These are phyloP conservation scores for Leishmania guyanensis DNA, from an alignment of 208 protist genomes.

Conservation along the genomic window DNA sequence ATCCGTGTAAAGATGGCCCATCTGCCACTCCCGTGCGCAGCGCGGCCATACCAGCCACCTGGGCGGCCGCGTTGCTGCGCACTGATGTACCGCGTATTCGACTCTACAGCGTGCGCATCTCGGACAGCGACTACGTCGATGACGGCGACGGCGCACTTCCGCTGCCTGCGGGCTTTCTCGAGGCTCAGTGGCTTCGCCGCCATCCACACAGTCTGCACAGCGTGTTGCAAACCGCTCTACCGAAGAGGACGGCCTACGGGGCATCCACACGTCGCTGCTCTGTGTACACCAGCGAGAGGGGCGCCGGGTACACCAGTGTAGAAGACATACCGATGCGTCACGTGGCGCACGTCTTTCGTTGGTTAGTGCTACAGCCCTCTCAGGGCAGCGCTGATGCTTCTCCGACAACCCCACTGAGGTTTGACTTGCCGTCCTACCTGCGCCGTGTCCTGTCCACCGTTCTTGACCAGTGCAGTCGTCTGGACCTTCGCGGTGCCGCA, in stretches of 20 bases:
- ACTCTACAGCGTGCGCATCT: constrained; percentile 8
- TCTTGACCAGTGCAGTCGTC: constrained; percentile 39
- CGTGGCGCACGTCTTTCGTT: constrained; percentile 24
- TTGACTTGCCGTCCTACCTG: constrained; percentile 19
- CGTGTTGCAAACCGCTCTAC: constrained; percentile 10
- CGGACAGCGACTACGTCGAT: neutral
- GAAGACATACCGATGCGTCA: constrained; percentile 15
- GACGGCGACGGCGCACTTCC: neutral
- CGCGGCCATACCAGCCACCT: neutral
- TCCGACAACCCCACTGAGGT: neutral
- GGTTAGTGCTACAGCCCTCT: constrained; percentile 9
- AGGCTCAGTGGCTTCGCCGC: constrained; percentile 23
- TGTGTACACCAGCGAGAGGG: neutral
- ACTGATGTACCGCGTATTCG: constrained; percentile 22
- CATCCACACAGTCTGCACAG: constrained; percentile 14
- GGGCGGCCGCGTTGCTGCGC: constrained; percentile 10
- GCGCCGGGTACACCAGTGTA: neutral
- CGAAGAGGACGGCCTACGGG: constrained; percentile 3
- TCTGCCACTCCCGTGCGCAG: neutral
- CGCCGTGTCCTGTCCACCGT: constrained; percentile 36
- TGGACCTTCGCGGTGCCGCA: constrained; percentile 63
- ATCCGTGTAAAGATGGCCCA: neutral
- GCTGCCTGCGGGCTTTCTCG: constrained; percentile 11
- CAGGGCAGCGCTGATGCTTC: neutral
- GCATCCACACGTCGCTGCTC: neutral